Percentiles rank a stretch among this genome's conserved stretches.
phyloP scores from a whole-genome alignment of 495 filamentous ascomycete genomes.

The Aspergillus kassunensis region DNA sequence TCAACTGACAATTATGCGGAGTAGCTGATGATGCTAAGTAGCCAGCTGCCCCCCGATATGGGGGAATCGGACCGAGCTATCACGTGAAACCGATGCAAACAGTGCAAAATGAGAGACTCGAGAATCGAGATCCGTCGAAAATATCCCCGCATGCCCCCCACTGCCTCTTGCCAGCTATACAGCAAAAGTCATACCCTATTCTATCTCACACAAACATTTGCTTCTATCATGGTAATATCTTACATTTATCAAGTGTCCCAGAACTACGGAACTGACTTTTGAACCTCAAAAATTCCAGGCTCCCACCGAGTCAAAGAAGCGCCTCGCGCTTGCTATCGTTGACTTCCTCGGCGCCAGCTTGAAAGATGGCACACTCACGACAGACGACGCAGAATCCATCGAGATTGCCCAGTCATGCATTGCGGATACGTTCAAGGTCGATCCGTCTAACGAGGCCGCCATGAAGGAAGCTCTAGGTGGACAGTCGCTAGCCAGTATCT shows the following conservation, averaged over 20 bases:
- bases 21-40: not conserved
- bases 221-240: constrained; percentile 5
- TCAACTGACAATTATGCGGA: not conserved
- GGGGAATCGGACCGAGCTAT: not conserved
- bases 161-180: constrained; percentile 7
- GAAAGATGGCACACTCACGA: constrained; percentile 79
- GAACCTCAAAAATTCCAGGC: constrained; percentile 28
- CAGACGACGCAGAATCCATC: constrained; percentile 86
- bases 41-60: too few relatives aligned
- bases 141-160: constrained; percentile 12
- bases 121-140: constrained; percentile 1
- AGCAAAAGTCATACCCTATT: not conserved
- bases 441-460: constrained; percentile 70
- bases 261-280: not conserved
- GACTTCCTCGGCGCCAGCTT: constrained; percentile 85
- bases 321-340: constrained; percentile 93
- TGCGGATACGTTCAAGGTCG: constrained; percentile 88
- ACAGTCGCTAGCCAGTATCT: constrained; percentile 85
- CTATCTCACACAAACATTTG: too few relatives aligned
- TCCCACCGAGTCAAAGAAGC: constrained; percentile 78
- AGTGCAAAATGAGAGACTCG: constrained; percentile 11
- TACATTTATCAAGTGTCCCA: not conserved
- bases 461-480: constrained; percentile 71
- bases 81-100: constrained; percentile 12
- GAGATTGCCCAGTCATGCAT: constrained; percentile 93